Percentiles rank a stretch among this genome's conserved stretches.
Evolutionary conservation across 148 eudicot genomes (phyloP).

Genomic region (Chenopodium album): DNA sequence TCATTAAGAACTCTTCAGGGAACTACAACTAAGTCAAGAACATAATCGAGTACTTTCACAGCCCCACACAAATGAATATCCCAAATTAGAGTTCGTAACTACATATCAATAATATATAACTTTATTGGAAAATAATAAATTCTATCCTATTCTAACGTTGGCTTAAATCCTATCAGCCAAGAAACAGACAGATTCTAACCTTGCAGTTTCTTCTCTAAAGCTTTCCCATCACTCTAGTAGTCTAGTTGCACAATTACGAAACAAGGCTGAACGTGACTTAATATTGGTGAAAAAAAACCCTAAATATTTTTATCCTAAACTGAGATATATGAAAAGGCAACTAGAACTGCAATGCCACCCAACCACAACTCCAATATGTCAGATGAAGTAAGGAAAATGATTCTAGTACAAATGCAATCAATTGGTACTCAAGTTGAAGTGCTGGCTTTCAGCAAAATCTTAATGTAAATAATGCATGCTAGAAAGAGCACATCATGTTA

Average conservation of each 20-base stretch:
- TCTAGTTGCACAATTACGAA: neutral
- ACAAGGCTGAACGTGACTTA: neutral
- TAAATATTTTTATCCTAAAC: neutral
- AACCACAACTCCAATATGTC: neutral
- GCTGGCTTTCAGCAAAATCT: neutral
- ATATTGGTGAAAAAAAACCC: neutral
- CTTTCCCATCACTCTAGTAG: neutral
- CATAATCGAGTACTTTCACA: neutral
- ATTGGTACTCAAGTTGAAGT: neutral
- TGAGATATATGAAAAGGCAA: neutral
- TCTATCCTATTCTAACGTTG: neutral
- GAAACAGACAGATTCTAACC: neutral
- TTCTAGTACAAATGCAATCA: neutral
- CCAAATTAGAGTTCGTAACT: neutral
- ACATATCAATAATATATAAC: too few species aligned
- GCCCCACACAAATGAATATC: neutral
- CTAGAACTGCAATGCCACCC: neutral
- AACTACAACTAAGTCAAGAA: neutral
- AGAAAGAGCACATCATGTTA: conserved; percentile 5
- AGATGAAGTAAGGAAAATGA: neutral
- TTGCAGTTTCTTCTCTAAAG: neutral
- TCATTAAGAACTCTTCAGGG: too few species aligned
- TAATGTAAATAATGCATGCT: neutral
- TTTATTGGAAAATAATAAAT: neutral
- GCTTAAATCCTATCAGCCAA: neutral